phyloP scores from a whole-genome alignment of 75 land plant genomes.

The Selaginella moellendorffii region DNA sequence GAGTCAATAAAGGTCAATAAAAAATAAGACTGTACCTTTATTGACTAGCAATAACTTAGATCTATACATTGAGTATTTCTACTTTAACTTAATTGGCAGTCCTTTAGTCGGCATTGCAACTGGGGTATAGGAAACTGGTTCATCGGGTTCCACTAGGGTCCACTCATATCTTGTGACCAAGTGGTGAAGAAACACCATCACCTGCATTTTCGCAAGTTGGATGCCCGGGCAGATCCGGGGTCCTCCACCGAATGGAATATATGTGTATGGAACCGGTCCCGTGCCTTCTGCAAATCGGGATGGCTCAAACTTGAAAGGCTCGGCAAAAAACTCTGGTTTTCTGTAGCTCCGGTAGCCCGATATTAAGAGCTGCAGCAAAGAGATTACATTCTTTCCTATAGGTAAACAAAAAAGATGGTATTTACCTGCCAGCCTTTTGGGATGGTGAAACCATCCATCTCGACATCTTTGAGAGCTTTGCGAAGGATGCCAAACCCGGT shows the following conservation, averaged over 20 bases:
- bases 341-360: conserved; percentile 15
- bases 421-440: conserved; percentile 54
- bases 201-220: conserved; percentile 8
- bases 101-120: too few species aligned
- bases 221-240: conserved; percentile 64
- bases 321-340: conserved; percentile 23
- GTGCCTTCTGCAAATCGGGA: conserved; percentile 31
- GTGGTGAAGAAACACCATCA: conserved; percentile 34
- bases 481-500: conserved; percentile 29
- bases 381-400: background rate
- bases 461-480: conserved; percentile 25
- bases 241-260: conserved; percentile 72
- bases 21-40: too few species aligned
- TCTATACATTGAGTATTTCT: too few species aligned
- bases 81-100: too few species aligned
- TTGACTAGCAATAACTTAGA: too few species aligned
- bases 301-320: conserved; percentile 41
- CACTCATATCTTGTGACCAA: conserved; percentile 31
- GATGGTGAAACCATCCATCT: conserved; percentile 38
- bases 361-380: conserved; percentile 19
- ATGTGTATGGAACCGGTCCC: conserved; percentile 30
- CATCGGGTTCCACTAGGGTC: conserved; percentile 18
- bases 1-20: too few species aligned
- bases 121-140: too few species aligned
- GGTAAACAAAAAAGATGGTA: background rate